Evolutionary conservation across 225 moss, liverwort and hornwort genomes (phyloP).

Genomic region (Ulota crispa): DNA sequence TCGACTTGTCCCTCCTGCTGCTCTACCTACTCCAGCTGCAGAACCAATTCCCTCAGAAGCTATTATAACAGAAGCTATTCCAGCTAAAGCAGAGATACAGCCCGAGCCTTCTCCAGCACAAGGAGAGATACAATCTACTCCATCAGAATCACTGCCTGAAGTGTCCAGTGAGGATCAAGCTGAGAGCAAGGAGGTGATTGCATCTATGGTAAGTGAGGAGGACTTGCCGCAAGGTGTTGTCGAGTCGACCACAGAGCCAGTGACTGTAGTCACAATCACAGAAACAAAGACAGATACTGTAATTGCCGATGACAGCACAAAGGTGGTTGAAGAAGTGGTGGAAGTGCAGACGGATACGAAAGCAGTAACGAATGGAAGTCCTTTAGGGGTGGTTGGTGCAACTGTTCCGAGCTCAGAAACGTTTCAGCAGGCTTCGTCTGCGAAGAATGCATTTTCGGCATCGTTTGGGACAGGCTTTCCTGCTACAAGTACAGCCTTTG

Average conservation of each 20-base stretch:
- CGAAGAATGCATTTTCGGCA: conserved; percentile 80
- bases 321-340: conserved; percentile 18
- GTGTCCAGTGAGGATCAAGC: conserved; percentile 16
- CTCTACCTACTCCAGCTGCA: conserved; percentile 25
- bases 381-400: conserved; percentile 47
- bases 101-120: conserved; percentile 1
- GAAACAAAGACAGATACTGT: conserved; percentile 15
- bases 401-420: conserved; percentile 71
- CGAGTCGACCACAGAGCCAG: conserved; percentile 12
- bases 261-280: not conserved
- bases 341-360: conserved; percentile 25
- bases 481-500: conserved; percentile 43
- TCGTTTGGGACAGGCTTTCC: conserved; percentile 79
- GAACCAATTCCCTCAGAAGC: conserved; percentile 15
- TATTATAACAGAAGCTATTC: not conserved
- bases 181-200: conserved; percentile 30
- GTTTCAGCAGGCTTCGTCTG: conserved; percentile 75
- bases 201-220: conserved; percentile 1
- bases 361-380: conserved; percentile 44
- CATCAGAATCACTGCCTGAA: conserved; percentile 18
- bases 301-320: conserved; percentile 13
- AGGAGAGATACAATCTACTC: not conserved
- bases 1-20: conserved; percentile 61
- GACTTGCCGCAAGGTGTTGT: not conserved
- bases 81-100: not conserved